Conservation (phyloP, 345 rosid genomes). For the Gossypium raimondii region DNA sequence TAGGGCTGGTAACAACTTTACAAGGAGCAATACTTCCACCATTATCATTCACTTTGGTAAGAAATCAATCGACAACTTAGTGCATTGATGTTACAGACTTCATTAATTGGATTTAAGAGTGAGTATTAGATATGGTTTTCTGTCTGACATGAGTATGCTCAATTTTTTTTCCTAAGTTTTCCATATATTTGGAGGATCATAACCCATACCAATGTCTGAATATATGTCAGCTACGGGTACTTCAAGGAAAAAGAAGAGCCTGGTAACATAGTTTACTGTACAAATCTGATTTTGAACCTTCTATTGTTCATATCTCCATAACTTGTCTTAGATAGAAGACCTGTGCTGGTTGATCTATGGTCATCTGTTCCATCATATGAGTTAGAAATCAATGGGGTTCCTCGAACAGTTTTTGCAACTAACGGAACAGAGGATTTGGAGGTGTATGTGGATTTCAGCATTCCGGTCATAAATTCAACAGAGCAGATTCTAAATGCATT, state of each 20-base stretch:
- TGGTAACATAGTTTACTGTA: neutral
- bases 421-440: conserved; percentile 33
- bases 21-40: conserved; percentile 38
- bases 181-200: neutral
- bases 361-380: conserved; percentile 43
- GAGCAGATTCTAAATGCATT: conserved; percentile 36
- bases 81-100: neutral
- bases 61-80: conserved; percentile 12
- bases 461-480: conserved; percentile 44
- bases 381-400: conserved; percentile 35
- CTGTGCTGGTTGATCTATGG: conserved; percentile 46
- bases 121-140: neutral
- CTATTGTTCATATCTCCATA: conserved; percentile 5
- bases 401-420: conserved; percentile 45
- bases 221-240: neutral
- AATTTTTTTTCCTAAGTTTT: neutral
- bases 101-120: neutral
- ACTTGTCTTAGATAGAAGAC: conserved; percentile 46
- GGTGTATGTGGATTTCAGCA: conserved; percentile 46
- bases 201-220: neutral
- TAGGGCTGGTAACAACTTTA: conserved; percentile 43
- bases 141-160: neutral
- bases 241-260: neutral
- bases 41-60: conserved; percentile 41
- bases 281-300: neutral